phyloP scores from a whole-genome alignment of 352 stramenopile genomes.

The Globisporangium mamillatum region DNA sequence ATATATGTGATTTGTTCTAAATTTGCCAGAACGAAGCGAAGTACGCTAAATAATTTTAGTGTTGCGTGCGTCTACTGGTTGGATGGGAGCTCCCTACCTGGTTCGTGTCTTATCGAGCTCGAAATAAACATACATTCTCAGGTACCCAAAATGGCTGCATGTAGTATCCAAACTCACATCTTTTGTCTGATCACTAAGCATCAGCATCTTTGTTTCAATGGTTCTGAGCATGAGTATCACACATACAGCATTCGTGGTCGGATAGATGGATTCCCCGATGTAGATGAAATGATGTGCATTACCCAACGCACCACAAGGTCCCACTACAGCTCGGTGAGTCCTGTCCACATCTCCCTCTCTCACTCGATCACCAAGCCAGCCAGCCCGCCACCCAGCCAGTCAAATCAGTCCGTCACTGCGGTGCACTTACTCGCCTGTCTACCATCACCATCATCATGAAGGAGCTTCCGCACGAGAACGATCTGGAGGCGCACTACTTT shows the following conservation, averaged over 20 bases:
- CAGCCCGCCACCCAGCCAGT: background rate
- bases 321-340: background rate
- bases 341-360: background rate
- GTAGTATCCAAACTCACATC: too few relatives aligned
- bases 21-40: too few relatives aligned
- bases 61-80: too few relatives aligned
- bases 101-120: too few relatives aligned
- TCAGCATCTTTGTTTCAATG: background rate
- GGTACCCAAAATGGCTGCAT: too few relatives aligned
- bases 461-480: constrained; percentile 25
- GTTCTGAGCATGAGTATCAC: background rate
- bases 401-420: background rate
- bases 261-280: background rate
- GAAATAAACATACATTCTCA: too few relatives aligned
- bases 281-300: background rate
- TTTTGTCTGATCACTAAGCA: too few relatives aligned
- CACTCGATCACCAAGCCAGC: background rate
- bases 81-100: too few relatives aligned
- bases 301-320: background rate
- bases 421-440: background rate
- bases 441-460: constrained; percentile 6
- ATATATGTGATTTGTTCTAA: too few relatives aligned
- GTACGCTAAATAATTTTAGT: too few relatives aligned
- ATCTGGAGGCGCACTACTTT: constrained; percentile 22
- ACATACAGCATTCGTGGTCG: background rate